These are phyloP conservation scores for Lasiosphaeris hirsuta DNA, from an alignment of 495 filamentous ascomycete genomes.

Conservation along the genomic window DNA sequence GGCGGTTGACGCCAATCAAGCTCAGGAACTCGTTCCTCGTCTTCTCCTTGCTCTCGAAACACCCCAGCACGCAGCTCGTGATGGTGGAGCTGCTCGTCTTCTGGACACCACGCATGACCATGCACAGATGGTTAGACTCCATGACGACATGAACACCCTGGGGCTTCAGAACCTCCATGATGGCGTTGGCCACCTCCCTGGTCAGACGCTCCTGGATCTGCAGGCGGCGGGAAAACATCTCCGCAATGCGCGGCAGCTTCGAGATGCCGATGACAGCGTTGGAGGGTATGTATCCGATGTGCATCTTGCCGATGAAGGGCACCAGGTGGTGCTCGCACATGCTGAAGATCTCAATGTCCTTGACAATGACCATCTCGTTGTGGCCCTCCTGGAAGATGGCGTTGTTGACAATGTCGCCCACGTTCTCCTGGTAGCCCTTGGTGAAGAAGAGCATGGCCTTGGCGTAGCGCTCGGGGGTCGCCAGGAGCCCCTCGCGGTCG, in stretches of 20 bases:
- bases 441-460: constrained; percentile 98
- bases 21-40: constrained; percentile 92
- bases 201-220: constrained; percentile 96
- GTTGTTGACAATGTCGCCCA: constrained; percentile 86
- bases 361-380: constrained; percentile 95
- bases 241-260: constrained; percentile 90
- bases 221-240: constrained; percentile 91
- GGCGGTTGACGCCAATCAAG: constrained; percentile 60
- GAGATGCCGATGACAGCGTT: constrained; percentile 87
- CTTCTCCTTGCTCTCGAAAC: constrained; percentile 88
- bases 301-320: constrained; percentile 97
- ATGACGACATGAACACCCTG: constrained; percentile 94
- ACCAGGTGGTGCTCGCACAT: constrained; percentile 98
- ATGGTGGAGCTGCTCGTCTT: constrained; percentile 85
- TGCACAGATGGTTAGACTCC: constrained; percentile 97
- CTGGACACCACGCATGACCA: constrained; percentile 94
- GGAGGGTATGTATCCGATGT: constrained; percentile 94
- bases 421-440: constrained; percentile 97
- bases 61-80: constrained; percentile 93
- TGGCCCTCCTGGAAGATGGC: constrained; percentile 97
- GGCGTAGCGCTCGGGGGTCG: constrained; percentile 87
- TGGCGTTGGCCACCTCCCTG: constrained; percentile 90
- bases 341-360: constrained; percentile 91
- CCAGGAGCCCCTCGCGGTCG: constrained; percentile 80
- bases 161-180: constrained; percentile 90